Evolutionary conservation across 768 basidiomycete genomes (phyloP), one percentile per base, ranked within the genome.

Genomic region (Naganishia kalamii): DNA sequence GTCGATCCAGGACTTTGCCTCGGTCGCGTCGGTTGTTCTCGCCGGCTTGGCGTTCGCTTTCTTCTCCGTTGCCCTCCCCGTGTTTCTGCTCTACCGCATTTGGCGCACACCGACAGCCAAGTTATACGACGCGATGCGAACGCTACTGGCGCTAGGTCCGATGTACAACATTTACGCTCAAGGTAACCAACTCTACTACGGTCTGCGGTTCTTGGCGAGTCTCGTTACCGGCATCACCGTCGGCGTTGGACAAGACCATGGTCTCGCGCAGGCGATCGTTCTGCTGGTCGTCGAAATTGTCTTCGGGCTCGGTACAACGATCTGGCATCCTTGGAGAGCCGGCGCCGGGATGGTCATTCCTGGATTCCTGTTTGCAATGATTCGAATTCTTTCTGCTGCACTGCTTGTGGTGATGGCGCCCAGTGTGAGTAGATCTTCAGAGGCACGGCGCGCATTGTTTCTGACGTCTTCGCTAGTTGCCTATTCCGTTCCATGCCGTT

Each of bases 301-400:
- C 23, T 86, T 88, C 47, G 90, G 92, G 5, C 80, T 98, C 65
- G 85, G 89, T 29, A 96, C 93, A 33, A 92, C 89, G 67, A 81
- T 94, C 33, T 96, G 91, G 91, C 83, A 96, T 65, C 93, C 93
- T 19, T 99, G 94, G 94, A 91, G 90, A 32, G 88, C 88, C 60
- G 92, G 94, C 1, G 92, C 94, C 1, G 89, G 91, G 67, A 98
- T 98, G 96, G 94, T 93, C 15, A 82, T 92, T 37, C 87, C 94
- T 65, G 92, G 90, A 75, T 97, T 97, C 81, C 80, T 96, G 72
- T 88, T 94, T 71, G 92, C 90, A 65, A 89, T 94, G 4, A 86
- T 89, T 23, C 83, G 94, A 69, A 93, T 96, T 71, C 86, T 92
- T 29, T 84, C 92, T 25, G 88, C 90, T 2, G 92, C 97, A 15